Evolutionary conservation across 257 asterid genomes (phyloP), one percentile per base, ranked within the genome.

Genomic region (Solanum phureja): DNA sequence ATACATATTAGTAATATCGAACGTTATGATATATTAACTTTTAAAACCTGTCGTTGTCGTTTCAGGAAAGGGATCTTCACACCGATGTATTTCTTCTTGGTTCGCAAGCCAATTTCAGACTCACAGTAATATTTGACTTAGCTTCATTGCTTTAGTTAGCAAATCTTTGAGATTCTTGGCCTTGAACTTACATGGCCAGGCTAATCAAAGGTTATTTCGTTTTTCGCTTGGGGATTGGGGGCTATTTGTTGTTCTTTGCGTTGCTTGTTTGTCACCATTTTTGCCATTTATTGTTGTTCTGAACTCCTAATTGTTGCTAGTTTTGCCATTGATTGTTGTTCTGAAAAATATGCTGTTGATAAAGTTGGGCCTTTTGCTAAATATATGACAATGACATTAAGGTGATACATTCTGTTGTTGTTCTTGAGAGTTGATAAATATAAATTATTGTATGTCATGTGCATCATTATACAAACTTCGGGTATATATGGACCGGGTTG

Each of bases 21-120:
- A 35, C 5, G 4, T 85, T 16, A 75, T 6, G 44, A 19, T 58
- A 85, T 85, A 44, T 86, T 88, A 86, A 88, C 60, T 18, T 31
- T 3, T 34, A 34, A n/a, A 13, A 24, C 23, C 46, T 66, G 66
- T 35, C 46, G 42, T 40, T 29, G 64, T 44, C 62, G 18, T 90
- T 93, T 52, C 95, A 97, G 99, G 98, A 97, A 94, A 92, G 99
- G 96, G 18, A 95, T 97, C 14, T 97, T 97, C 94, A 95, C 98
- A 4, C 91, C 99, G 23, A 95, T 97, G 99, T 97, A 94, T 58
- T 97, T 97, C 95, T 94, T 97, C 90, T 74, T 95, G 93, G 99
- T 89, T 24, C 96, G 96, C 83, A 97, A 95, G 94, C 99, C 99
- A 35, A 89, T 37, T 7, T 29, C 86, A 16, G 88, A 56, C 13